phyloP scores from a whole-genome alignment of 1,139 yeast genomes.

The Scheffersomyces lignicola region DNA sequence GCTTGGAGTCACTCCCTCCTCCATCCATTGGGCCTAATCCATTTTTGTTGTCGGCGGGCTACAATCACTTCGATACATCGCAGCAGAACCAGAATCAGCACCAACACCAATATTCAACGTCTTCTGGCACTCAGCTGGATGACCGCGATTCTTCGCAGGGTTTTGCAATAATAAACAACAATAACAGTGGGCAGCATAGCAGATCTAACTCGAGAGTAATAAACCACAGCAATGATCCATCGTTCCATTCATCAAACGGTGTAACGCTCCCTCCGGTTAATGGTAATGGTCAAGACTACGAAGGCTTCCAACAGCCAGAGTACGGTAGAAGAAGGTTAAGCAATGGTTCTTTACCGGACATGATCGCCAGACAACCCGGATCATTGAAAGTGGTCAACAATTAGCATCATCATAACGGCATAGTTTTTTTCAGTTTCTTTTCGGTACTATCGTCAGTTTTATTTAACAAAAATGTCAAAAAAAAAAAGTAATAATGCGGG shows the following conservation, averaged over 20 bases:
- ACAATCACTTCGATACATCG: slow-evolving; percentile 14
- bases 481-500: too few relatives aligned
- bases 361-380: slow-evolving; percentile 47
- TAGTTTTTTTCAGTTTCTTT: too few relatives aligned
- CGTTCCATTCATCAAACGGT: slow-evolving; percentile 2
- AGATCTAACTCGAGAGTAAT: not conserved
- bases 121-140: slow-evolving; percentile 7
- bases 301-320: slow-evolving; percentile 20
- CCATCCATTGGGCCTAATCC: slow-evolving; percentile 21
- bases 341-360: slow-evolving; percentile 71
- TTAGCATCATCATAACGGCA: too few relatives aligned
- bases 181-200: slow-evolving; percentile 1
- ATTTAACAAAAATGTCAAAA: too few relatives aligned
- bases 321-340: slow-evolving; percentile 57
- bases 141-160: slow-evolving; percentile 5
- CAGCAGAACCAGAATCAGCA: slow-evolving; percentile 11
- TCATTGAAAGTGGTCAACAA: slow-evolving; percentile 49
- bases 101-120: slow-evolving; percentile 7
- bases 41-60: slow-evolving; percentile 18
- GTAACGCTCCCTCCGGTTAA: slow-evolving; percentile 3
- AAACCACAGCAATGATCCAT: slow-evolving; percentile 6
- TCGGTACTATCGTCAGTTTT: too few relatives aligned
- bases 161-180: slow-evolving; percentile 5
- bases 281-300: slow-evolving; percentile 4
- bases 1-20: slow-evolving; percentile 8